These are phyloP conservation scores for Hawksworthiomyces lignivorus DNA, from an alignment of 2,329 filamentous ascomycete genomes.

Conservation along the genomic window DNA sequence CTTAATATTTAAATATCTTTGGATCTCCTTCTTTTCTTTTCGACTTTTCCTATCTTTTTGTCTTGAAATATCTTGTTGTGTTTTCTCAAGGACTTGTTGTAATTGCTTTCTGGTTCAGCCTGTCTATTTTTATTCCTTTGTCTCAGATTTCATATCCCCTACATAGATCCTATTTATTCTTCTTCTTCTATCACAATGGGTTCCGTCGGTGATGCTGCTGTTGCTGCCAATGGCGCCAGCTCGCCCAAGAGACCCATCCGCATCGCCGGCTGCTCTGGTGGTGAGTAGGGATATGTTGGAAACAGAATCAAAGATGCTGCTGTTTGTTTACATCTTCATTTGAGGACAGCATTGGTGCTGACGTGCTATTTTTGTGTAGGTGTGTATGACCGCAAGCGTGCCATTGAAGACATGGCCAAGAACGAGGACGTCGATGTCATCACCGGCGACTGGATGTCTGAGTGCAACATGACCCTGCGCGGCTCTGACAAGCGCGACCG, in stretches of 20 bases:
- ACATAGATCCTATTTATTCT: too few relatives aligned
- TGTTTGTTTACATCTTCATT: not conserved
- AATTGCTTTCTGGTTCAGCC: too few relatives aligned
- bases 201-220: constrained; percentile 6
- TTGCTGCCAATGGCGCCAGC: constrained; percentile 8
- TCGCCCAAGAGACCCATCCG: constrained; percentile 20
- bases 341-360: too few relatives aligned
- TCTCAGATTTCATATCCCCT: too few relatives aligned
- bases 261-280: constrained; percentile 23
- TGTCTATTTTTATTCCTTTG: too few relatives aligned
- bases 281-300: too few relatives aligned
- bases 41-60: not conserved
- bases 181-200: constrained; percentile 5
- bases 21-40: not conserved
- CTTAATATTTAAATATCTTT: constrained; percentile 2
- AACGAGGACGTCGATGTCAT: constrained; percentile 23
- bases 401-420: constrained; percentile 28
- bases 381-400: constrained; percentile 33
- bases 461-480: constrained; percentile 23
- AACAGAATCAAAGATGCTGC: too few relatives aligned
- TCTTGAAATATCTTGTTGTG: too few relatives aligned
- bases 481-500: constrained; percentile 22
- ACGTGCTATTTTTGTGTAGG: constrained; percentile 15
- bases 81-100: too few relatives aligned
- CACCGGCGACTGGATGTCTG: constrained; percentile 26